Evolutionary conservation across 1,284 basidiomycete species (phyloP), one percentile per base, ranked within the genome.

Genomic region (Pholiota adiposa): DNA sequence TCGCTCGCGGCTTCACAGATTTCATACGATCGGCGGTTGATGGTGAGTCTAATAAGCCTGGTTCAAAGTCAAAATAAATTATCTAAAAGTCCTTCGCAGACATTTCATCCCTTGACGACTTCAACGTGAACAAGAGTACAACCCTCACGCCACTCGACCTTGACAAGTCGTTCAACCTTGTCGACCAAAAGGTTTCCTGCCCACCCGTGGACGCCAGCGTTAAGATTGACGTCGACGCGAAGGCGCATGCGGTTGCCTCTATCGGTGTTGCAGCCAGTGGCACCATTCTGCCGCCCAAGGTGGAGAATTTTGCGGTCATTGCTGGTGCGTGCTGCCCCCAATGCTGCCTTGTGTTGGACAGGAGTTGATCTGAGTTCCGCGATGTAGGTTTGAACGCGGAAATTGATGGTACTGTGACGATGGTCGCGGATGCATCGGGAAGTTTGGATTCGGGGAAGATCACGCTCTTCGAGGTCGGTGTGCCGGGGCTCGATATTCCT

Each of bases 231-330:
- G 74, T 81, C 0, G 68, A 76, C 25, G 76, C 77, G 4, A 76
- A 79, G 43, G 77, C 72, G 0, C 69, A 72, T 51, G 77, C 75
- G 0, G 63, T 68, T 2, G 70, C 78, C 14, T 69, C 70, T 23
- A 69, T 83, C 43, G 82, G 82, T 11, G 68, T 82, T 21, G 75
- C 72, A 1, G 77, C 75, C 0, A 70, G 68, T 2, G 82, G 82
- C 3, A 76, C 73, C 1, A 56, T 83, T 33, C 53, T 82, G 2
- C 81, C 81, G 0, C 80, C 79, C 0, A 64, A 67, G 31, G 44
- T 74, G 14, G 55, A 64, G 7, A 63, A 65, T 21, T 70, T 74
- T 52, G 62, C 67, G 7, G 33, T 75, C 19, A 64, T 66, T 27
- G 58, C 65, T 31, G 66, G 54, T 55, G 27, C 1, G 44, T 4